Conservation (phyloP, 345 rosid species). For the Eucalyptus brandiana region DNA sequence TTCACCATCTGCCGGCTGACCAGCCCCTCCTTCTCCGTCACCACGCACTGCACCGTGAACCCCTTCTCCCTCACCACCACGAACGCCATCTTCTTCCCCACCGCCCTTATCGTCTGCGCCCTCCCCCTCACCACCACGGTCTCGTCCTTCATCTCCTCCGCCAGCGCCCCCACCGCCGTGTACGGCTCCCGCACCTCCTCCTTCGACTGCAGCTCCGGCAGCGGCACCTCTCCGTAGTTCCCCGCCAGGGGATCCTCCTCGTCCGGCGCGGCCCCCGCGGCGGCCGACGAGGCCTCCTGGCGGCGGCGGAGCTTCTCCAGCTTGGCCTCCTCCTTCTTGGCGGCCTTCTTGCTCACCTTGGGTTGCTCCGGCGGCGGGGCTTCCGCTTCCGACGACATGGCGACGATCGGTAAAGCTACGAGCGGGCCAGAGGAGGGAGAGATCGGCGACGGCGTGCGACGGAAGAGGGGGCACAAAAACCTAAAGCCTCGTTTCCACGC, state of each 20-base stretch:
- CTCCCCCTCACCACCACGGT: constrained; percentile 58
- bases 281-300: constrained; percentile 28
- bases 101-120: constrained; percentile 39
- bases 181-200: constrained; percentile 16
- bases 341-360: constrained; percentile 56
- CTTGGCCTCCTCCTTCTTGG: constrained; percentile 82
- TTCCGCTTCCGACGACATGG: not conserved
- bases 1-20: constrained; percentile 60
- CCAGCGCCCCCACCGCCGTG: constrained; percentile 39
- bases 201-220: constrained; percentile 47
- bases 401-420: not conserved
- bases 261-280: constrained; percentile 4
- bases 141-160: constrained; percentile 16
- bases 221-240: constrained; percentile 58
- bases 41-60: constrained; percentile 72
- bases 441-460: not conserved
- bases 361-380: not conserved
- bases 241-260: constrained; percentile 28
- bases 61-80: constrained; percentile 56
- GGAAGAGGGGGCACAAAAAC: not conserved
- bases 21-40: constrained; percentile 18
- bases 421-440: not conserved
- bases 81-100: constrained; percentile 46
- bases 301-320: constrained; percentile 67
- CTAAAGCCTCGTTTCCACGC: not conserved